Evolutionary conservation across 345 rosid species (phyloP), one percentile per base, ranked within the genome.

Genomic region (Citrus glauca): DNA sequence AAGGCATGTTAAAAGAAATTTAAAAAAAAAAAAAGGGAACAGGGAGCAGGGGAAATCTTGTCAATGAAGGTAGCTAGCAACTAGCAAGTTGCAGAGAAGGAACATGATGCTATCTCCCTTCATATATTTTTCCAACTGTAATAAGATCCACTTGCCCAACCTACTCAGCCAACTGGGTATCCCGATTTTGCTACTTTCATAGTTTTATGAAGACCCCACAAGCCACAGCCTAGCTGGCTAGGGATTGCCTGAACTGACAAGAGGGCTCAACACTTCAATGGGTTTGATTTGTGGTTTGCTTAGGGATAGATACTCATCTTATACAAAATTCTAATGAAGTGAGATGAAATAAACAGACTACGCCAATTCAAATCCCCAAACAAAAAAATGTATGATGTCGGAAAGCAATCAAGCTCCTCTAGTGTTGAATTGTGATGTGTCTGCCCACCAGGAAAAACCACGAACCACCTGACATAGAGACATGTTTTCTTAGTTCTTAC

Each of bases 381-480:
- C 9, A 40, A 40, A 13, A 27, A 16, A 27, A 16, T 32, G 16
- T 45, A 37, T 27, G 66, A 25, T 25, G 9, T 45, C 5, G 19
- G 33, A 25, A n/a, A 37, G 24, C 5, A 38, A 38, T 24, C 33
- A 24, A 72, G 66, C 35, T 33, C 53, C 35, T 1, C n/a, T 9
- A 14, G 13, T 13, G 75, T 92, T 37, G 9, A 89, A 37, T 85
- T 91, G 86, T 87, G 82, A 33, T 60, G 56, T 2, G 14, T 37
- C 30, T 17, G 19, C 57, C 55, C 22, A 72, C 17, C 50, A 35
- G 32, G 2, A 1, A 9, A 53, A 71, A 61, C 56, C 38, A 40
- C 10, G 10, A 20, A 13, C 4, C 35, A 17, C 16, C 40, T 6
- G 32, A 38, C 57, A 42, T 9, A 40, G 7, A 3, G 50, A 42